Conservation (phyloP, 345 rosid species). For the Eutrema yunnanense region DNA sequence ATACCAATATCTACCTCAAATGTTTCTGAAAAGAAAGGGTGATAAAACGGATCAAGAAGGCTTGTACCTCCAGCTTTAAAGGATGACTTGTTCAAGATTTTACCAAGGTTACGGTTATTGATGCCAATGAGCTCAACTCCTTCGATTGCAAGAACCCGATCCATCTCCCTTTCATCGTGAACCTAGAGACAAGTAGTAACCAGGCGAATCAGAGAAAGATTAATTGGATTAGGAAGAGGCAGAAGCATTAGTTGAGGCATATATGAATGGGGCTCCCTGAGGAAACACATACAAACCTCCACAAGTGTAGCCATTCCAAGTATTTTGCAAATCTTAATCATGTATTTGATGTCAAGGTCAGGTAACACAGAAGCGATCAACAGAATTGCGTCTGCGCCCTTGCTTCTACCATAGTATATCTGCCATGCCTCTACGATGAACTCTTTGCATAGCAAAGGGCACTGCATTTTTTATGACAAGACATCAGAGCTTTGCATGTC, state of each 20-base stretch:
- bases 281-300: conserved; percentile 41
- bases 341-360: conserved; percentile 85
- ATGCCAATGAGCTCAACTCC: conserved; percentile 87
- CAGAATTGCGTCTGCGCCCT: conserved; percentile 90
- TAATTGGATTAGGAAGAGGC: neutral
- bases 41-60: neutral
- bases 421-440: conserved; percentile 94
- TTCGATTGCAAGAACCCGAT: conserved; percentile 89
- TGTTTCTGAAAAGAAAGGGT: conserved; percentile 45
- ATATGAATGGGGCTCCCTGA: neutral
- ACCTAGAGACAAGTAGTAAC: conserved; percentile 42
- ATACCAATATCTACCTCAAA: conserved; percentile 82
- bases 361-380: conserved; percentile 91
- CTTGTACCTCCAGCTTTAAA: neutral
- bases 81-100: neutral
- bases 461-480: conserved; percentile 45
- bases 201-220: neutral
- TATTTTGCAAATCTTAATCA: conserved; percentile 82
- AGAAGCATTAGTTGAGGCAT: neutral
- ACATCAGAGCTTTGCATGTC: conserved; percentile 10
- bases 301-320: conserved; percentile 87
- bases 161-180: conserved; percentile 92
- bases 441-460: conserved; percentile 90
- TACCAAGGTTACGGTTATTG: conserved; percentile 90
- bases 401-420: conserved; percentile 73